A percentile compares a stretch with the other conserved stretches of the same genome.
These are phyloP conservation scores for Passiflora organensis DNA, from an alignment of 345 rosid species.

Conservation along the genomic window DNA sequence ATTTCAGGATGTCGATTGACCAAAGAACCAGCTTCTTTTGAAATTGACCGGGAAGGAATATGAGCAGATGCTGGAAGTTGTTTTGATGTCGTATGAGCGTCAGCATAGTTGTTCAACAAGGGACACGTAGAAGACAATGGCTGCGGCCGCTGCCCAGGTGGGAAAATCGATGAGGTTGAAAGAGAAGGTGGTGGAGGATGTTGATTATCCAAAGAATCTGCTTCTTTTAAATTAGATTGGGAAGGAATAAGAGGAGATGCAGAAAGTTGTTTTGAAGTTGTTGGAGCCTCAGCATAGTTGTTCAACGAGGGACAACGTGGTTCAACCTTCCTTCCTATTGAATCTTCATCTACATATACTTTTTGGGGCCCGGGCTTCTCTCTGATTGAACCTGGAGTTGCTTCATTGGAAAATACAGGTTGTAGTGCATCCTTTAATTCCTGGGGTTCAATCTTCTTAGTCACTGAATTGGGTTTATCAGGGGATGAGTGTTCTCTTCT, in stretches of 20 bases:
- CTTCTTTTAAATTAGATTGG: no score
- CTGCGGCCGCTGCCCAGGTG: no score
- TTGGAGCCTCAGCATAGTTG: no score
- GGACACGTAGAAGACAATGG: neutral
- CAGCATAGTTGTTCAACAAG: conserved; percentile 12
- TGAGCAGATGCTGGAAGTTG: conserved; percentile 8
- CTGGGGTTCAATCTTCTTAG: conserved; percentile 10
- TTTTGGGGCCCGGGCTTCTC: conserved; percentile 5
- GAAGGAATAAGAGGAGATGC: no score
- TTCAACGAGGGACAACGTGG: no score
- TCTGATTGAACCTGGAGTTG: conserved; percentile 3
- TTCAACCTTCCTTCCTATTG: conserved; percentile 13
- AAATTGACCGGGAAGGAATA: conserved; percentile 10
- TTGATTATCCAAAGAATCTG: no score
- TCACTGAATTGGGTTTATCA: conserved; percentile 6
- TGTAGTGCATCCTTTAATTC: conserved; percentile 1
- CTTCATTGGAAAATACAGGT: conserved; percentile 1
- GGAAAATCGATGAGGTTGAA: no score
- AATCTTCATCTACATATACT: conserved; percentile 15
- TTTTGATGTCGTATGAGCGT: conserved; percentile 7
- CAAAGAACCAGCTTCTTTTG: conserved; percentile 6
- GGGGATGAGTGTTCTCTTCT: conserved; percentile 1
- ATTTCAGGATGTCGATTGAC: conserved; percentile 11
- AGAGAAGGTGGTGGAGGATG: conserved; percentile 14
- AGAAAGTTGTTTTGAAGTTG: no score